These are phyloP conservation scores for Penicillium hesseltinei DNA, from an alignment of 2,329 filamentous ascomycete genomes.

Conservation along the genomic window DNA sequence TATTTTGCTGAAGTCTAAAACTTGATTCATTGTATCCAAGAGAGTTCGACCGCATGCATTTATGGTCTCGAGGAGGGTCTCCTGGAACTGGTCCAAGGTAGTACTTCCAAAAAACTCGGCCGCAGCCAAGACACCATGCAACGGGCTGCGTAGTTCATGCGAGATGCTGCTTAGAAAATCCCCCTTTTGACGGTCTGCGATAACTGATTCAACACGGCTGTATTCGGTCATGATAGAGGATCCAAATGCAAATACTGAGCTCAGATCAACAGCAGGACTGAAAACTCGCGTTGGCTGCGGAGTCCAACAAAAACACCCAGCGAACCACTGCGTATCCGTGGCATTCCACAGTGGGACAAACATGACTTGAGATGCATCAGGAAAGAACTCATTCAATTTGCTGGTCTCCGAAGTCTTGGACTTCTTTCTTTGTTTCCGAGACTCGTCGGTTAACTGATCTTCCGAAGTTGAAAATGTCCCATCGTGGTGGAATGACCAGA, in stretches of 20 bases:
- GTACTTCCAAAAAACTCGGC: conserved; percentile 50
- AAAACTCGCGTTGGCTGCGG: conserved; percentile 26
- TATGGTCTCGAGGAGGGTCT: conserved; percentile 45
- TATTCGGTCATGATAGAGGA: conserved; percentile 39
- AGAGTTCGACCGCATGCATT: conserved; percentile 52
- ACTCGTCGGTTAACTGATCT: conserved; percentile 39
- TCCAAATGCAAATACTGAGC: conserved; percentile 36
- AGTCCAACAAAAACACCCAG: conserved; percentile 26
- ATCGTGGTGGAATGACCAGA: conserved; percentile 19
- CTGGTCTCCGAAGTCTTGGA: conserved; percentile 4
- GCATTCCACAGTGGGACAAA: conserved; percentile 35
- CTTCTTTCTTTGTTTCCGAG: conserved; percentile 35
- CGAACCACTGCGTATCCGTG: conserved; percentile 32
- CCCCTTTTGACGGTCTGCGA: conserved; percentile 47
- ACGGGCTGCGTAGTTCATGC: conserved; percentile 50
- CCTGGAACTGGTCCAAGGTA: conserved; percentile 37
- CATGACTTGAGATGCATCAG: conserved; percentile 25
- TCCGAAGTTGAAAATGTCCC: conserved; percentile 16
- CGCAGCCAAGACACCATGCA: conserved; percentile 47
- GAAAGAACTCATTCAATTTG: conserved; percentile 19
- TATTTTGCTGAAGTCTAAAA: conserved; percentile 34
- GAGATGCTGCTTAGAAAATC: conserved; percentile 54
- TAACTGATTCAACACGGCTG: conserved; percentile 34
- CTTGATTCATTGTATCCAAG: conserved; percentile 45
- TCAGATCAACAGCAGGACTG: conserved; percentile 28